Evolutionary conservation across 305 asterid species (phyloP), one percentile per base, ranked within the genome.

Genomic region (Striga hermonthica): DNA sequence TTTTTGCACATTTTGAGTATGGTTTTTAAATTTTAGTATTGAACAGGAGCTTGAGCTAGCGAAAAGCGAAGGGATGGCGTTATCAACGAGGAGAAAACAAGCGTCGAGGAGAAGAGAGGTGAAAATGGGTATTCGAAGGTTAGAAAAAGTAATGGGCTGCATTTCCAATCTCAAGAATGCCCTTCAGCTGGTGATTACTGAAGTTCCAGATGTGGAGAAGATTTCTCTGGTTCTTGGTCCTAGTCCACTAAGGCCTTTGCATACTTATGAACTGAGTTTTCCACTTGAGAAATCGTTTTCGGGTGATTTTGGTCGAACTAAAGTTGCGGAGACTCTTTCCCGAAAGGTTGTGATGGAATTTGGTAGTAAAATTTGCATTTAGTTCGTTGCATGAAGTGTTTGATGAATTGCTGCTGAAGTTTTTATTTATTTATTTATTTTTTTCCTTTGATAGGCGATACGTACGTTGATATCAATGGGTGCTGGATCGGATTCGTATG

Each of bases 61-160:
- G 9, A 82, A 81, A 57, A 72, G 76, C 56, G 98, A 86, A 62
- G 80, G 67, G 62, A 82, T 71, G 70, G 76, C 75, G 40, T 13
- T 60, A 34, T 63, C 86, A 36, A 40, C 64, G 4, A 83, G 91
- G 87, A 83, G 92, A 70, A 80, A 78, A 64, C 87, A 83, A 67
- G 81, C 85, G 34, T 36, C 90, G 53, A 86, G 98, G 55, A 92
- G 81, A 75, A 79, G 98, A 63, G 97, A 87, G 80, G 90, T 92
- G 75, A 92, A 80, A 77, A 75, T 83, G 80, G 93, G 91, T 57
- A 86, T 89, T 67, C 79, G 79, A 70, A 89, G 87, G 79, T 77
- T 84, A 63, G 93, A 92, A 39, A 92, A 90, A 77, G 64, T 87
- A 71, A 83, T 92, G 95, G 79, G 45, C 11, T 64, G 82, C 60